Base-by-base conservation (phyloP, 2,329 filamentous ascomycete species). In the Claviceps lovelessii region DNA sequence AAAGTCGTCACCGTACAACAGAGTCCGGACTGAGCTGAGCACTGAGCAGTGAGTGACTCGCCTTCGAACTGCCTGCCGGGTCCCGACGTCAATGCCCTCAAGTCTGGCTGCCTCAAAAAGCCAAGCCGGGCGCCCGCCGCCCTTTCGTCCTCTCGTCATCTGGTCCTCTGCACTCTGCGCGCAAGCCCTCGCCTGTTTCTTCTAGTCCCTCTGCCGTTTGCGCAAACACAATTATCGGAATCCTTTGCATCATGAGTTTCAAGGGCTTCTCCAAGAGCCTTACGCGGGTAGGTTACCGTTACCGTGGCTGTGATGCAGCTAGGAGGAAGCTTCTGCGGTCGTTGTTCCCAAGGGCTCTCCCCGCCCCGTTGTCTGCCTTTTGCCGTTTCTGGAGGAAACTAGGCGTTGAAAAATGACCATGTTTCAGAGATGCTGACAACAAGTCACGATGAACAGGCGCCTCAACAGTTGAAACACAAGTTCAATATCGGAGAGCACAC, bases 401-500 rank as follows among this genome's bases (percentile, higher is more conserved):
- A 5, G 37, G 15, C 37, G 35, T 17, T 15, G 7, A 7, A n/a
- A 23, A 23, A n/a, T 51, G 15, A 33, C 28, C 15, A 33, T 48
- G 29, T 44, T 5, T 49, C 5, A 8, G 39, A 29, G 17, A 28
- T 35, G 17, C 53, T 59, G 31, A 59, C 53, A 41, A 8, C 11
- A 13, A 15, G 8, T 33, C 2, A 52, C 15, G 23, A n/a, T 41
- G 9, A 31, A 35, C 55, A 82, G 88, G 86, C 91, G 67, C 93
- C 93, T 62, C 93, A 98, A 79, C 84, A 85, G 64, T 80, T 98
- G 76, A 94, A 90, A 71, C 77, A 84, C 65, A 89, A 83, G 65
- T 96, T 98, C 77, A 97, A 96, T 68, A 83, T 97, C 63, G 93
- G 93, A 69, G 93, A 97, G 63, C 81, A 91, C 68, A 94, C 90